phyloP scores from a whole-genome alignment of 2,329 filamentous ascomycete genomes.

The Colletotrichum destructivum region DNA sequence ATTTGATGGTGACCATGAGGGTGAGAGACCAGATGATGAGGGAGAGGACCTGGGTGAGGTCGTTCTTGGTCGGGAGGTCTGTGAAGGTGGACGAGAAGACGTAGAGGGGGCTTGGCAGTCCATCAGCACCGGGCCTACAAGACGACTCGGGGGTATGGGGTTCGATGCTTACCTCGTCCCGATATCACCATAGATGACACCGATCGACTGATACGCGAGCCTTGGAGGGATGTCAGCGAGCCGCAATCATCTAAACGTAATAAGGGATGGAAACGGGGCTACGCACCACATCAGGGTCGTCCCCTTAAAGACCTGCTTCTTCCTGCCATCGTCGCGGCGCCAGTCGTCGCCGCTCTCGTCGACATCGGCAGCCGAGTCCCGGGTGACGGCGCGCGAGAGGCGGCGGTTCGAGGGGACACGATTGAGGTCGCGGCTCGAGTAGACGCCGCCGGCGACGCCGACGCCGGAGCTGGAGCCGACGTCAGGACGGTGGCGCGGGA shows the following conservation, averaged over 20 bases:
- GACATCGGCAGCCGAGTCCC: slow-evolving; percentile 46
- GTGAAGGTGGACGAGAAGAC: slow-evolving; percentile 79
- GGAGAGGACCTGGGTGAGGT: slow-evolving; percentile 76
- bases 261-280: accelerated
- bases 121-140: neutral
- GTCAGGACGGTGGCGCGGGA: slow-evolving; percentile 26
- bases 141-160: neutral
- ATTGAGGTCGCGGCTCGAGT: slow-evolving; percentile 41
- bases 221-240: slow-evolving; percentile 47
- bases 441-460: slow-evolving; percentile 42
- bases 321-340: slow-evolving; percentile 50
- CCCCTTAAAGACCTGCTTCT: slow-evolving; percentile 56
- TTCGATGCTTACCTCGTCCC: slow-evolving; percentile 56
- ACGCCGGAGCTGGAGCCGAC: slow-evolving; percentile 40
- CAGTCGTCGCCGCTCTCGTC: slow-evolving; percentile 51
- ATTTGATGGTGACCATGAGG: slow-evolving; percentile 79
- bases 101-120: slow-evolving; percentile 71
- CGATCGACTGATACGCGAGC: slow-evolving; percentile 76
- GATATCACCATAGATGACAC: slow-evolving; percentile 80
- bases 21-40: slow-evolving; percentile 80
- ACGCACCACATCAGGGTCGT: slow-evolving; percentile 53
- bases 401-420: slow-evolving; percentile 43
- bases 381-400: slow-evolving; percentile 45
- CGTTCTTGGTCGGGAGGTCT: slow-evolving; percentile 66
- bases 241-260: too few relatives aligned